phyloP scores from a whole-genome alignment of 208 protist species.

The Acanthamoeba castellanii region DNA sequence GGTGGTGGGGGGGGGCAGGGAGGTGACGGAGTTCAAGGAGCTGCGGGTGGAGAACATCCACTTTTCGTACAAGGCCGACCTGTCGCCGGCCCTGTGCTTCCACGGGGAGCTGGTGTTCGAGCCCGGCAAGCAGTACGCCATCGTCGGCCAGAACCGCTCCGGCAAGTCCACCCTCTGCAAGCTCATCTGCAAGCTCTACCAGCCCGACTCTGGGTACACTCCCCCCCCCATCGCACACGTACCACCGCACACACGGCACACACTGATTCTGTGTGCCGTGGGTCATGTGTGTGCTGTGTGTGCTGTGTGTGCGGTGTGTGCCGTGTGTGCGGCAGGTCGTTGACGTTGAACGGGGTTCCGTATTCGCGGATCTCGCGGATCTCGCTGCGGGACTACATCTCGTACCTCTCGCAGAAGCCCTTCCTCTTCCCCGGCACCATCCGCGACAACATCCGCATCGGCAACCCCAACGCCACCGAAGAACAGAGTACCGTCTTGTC shows the following conservation, averaged over 20 bases:
- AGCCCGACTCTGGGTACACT: no score
- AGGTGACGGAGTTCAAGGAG: no score
- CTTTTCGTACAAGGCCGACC: no score
- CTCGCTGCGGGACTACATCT: constrained; percentile 74
- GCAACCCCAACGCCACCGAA: constrained; percentile 82
- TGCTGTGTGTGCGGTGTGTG: background rate
- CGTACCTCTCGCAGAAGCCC: constrained; percentile 83
- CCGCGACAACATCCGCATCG: constrained; percentile 82
- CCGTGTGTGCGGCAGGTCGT: background rate
- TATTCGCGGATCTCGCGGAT: constrained; percentile 79
- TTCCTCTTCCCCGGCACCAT: constrained; percentile 85
- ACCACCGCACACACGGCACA: background rate
- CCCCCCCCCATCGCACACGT: background rate
- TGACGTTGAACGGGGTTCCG: constrained; percentile 79
- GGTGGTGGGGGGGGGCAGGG: no score
- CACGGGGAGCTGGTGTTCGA: no score
- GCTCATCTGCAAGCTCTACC: no score
- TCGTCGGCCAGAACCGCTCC: no score
- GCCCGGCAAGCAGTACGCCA: no score
- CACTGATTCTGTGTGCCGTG: background rate
- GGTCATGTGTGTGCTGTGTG: background rate
- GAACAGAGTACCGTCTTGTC: constrained; percentile 60
- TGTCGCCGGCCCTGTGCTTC: no score
- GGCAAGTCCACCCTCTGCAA: no score
- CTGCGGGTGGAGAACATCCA: no score